Evolutionary conservation across 2,329 filamentous ascomycete species (phyloP), one percentile per base, ranked within the genome.

Genomic region (Cordyceps sp.): DNA sequence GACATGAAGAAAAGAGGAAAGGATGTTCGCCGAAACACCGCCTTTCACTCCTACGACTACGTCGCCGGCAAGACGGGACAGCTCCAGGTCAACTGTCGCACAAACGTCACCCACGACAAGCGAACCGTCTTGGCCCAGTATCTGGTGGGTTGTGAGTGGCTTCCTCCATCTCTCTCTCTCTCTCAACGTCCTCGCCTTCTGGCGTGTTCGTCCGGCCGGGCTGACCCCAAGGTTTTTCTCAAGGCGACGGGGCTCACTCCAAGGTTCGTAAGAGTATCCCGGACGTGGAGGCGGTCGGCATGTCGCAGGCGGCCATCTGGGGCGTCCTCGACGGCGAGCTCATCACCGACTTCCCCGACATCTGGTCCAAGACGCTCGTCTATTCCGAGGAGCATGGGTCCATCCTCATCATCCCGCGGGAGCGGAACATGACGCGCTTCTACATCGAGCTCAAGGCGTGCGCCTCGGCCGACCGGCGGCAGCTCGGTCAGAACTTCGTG

Each of bases 321-420:
- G 78, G 76, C 34, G 77, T 83, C 3, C 55, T 83, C 4, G 78
- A 83, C 47, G 77, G 76, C 41, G 69, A 73, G 46, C 54, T 82
- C 9, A 69, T 77, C 27, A 82, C 77, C 7, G 65, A 81, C 46
- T 82, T 83, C 42, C 78, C 78, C 2, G 77, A 82, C 43, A 67
- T 82, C 30, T 82, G 76, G 75, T 78, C 71, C 49, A 82, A 82
- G 54, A 74, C 75, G 0, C 65, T 78, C 1, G 63, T 81, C 7
- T 75, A 76, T 40, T 76, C 72, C 3, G 69, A 80, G 37, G 62
- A 69, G 36, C 62, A 71, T 28, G 78, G 78, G 3, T 78, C 76
- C 0, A 72, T 82, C 29, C 61, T 83, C n/a, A 77, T 79, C 48
- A 76, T 82, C 33, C 78, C 78, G 5, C 68, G 78, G 25, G 78